These are phyloP conservation scores for Gossypioides kirkii DNA, from an alignment of 345 rosid genomes.

Conservation along the genomic window DNA sequence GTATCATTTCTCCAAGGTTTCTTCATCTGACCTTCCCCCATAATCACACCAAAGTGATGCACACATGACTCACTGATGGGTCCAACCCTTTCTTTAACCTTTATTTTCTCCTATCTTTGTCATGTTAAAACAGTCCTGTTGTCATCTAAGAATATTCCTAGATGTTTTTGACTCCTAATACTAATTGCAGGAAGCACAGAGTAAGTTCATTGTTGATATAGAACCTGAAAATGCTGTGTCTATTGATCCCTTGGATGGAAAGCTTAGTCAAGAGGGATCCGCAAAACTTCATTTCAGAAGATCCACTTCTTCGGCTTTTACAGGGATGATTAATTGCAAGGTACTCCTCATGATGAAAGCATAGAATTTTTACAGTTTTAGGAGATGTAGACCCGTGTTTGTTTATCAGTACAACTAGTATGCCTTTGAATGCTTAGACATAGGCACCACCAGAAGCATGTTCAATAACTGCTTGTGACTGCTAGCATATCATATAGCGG, in stretches of 20 bases:
- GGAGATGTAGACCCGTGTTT: background rate
- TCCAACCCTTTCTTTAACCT: background rate
- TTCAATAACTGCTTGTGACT: conserved; percentile 5
- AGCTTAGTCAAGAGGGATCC: conserved; percentile 66
- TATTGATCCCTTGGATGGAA: conserved; percentile 62
- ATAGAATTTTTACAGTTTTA: background rate
- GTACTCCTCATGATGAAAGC: conserved; percentile 28
- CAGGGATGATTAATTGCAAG: conserved; percentile 78
- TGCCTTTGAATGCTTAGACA: background rate
- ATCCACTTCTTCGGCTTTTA: conserved; percentile 46
- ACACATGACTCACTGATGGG: background rate
- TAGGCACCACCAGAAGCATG: background rate
- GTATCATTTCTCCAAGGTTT: conserved; percentile 88
- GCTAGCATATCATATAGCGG: background rate
- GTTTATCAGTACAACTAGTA: background rate
- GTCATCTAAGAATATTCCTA: background rate
- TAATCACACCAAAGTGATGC: background rate
- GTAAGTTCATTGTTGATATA: conserved; percentile 61
- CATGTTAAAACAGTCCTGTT: background rate
- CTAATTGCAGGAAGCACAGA: conserved; percentile 64
- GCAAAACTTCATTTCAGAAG: conserved; percentile 54
- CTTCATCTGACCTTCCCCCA: background rate
- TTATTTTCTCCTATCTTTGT: background rate
- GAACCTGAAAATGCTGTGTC: conserved; percentile 65
- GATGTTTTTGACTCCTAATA: background rate